Evolutionary conservation across 2,329 filamentous ascomycete genomes (phyloP).

Genomic region (Fragosphaeria purpurea): DNA sequence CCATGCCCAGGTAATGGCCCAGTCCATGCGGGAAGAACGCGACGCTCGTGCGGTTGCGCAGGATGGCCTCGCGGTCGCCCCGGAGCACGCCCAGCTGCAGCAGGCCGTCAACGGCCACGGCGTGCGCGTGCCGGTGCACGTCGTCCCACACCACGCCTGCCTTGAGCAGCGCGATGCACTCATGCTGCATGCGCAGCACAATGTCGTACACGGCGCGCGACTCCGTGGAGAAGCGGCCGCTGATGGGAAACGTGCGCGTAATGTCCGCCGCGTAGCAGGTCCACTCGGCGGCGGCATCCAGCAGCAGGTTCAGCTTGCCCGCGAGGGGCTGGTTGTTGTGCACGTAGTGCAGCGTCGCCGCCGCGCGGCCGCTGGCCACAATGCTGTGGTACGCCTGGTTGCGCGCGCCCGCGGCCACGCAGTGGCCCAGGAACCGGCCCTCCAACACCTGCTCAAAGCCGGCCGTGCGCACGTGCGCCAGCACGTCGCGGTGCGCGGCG

Average conservation of each 20-base stretch:
- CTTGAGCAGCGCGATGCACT: slow-evolving; percentile 63
- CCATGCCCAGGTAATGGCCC: slow-evolving; percentile 85
- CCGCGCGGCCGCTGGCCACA: slow-evolving; percentile 68
- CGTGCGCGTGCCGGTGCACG: slow-evolving; percentile 70
- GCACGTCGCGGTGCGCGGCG: slow-evolving; percentile 54
- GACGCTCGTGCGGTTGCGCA: slow-evolving; percentile 67
- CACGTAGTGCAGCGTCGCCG: slow-evolving; percentile 80
- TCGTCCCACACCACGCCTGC: slow-evolving; percentile 72
- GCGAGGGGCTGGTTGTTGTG: slow-evolving; percentile 62
- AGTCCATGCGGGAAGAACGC: slow-evolving; percentile 90
- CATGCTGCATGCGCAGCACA: slow-evolving; percentile 77
- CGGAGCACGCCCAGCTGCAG: slow-evolving; percentile 65
- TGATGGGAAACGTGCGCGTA: slow-evolving; percentile 79
- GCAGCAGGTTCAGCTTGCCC: slow-evolving; percentile 66
- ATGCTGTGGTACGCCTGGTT: slow-evolving; percentile 86
- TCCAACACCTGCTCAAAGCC: slow-evolving; percentile 76
- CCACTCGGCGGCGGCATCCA: slow-evolving; percentile 77
- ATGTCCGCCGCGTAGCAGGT: slow-evolving; percentile 62
- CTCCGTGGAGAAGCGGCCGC: slow-evolving; percentile 58
- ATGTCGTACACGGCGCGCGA: slow-evolving; percentile 69
- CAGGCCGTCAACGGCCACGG: slow-evolving; percentile 71
- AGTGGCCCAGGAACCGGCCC: slow-evolving; percentile 66
- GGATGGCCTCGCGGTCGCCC: slow-evolving; percentile 59
- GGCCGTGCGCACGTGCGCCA: slow-evolving; percentile 51
- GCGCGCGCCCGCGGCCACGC: slow-evolving; percentile 63